A percentile compares a stretch with the other conserved stretches of the same genome.
Conservation (phyloP, 108 stramenopile genomes). For the Pseudonitzschia multistriata region DNA sequence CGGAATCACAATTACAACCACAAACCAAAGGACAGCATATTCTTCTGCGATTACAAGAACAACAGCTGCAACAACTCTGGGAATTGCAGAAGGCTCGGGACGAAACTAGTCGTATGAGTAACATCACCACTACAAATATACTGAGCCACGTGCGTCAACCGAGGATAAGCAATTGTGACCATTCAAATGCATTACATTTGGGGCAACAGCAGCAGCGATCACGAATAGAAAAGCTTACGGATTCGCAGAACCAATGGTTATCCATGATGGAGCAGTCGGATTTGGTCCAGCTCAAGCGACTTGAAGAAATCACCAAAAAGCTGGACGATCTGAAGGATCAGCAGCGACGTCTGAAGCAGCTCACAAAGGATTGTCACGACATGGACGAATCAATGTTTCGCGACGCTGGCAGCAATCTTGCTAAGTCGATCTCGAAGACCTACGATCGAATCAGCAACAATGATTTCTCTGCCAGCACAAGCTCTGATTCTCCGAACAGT, state of each 20-base stretch:
- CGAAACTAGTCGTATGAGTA: not conserved
- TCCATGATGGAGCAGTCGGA: not conserved
- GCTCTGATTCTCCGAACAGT: too few relatives aligned
- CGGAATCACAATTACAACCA: not conserved
- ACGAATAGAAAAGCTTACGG: not conserved
- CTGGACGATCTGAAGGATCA: not conserved
- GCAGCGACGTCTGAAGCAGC: not conserved
- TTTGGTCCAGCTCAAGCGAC: not conserved
- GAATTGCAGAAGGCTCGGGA: conserved; percentile 2
- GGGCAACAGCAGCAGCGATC: not conserved
- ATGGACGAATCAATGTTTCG: not conserved
- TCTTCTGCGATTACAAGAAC: not conserved
- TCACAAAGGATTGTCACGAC: not conserved
- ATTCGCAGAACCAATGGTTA: not conserved
- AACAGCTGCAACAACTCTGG: not conserved
- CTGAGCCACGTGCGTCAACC: not conserved
- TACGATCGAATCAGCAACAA: not conserved
- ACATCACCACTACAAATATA: not conserved
- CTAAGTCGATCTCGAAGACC: not conserved
- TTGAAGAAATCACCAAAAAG: not conserved
- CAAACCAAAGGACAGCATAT: not conserved
- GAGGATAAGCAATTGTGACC: not conserved
- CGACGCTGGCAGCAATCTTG: not conserved
- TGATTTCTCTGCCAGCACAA: not conserved
- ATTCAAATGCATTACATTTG: not conserved